Base-by-base conservation (phyloP, 495 filamentous ascomycete species). In the Niebla homalea region DNA sequence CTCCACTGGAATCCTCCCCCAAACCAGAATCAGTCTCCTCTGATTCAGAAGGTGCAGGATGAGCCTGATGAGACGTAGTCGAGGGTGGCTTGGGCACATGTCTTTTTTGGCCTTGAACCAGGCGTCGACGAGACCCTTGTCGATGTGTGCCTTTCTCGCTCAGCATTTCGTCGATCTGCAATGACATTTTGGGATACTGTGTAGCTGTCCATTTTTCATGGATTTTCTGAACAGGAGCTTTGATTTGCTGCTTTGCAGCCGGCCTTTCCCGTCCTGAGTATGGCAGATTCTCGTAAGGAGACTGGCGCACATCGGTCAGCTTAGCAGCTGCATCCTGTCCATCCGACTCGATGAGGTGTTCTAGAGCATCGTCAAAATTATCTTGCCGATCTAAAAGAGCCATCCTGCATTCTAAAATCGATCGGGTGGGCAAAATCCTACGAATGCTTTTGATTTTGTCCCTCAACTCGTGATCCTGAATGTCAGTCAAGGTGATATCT, bases 321-420 rank as follows among this genome's bases (percentile, higher is more conserved):
- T 26, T 26, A 16, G 19, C 23, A 22, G 7, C n/a, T 4, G 5
- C 4, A 11, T 18, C 29, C 10, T 25, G 40, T 5, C 60, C 48
- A n/a, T 64, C 60, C 39, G 75, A 64, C 50, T 66, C 62, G 7
- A 64, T 64, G 29, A 85, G 59, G 41, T 67, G 60, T 6, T 73
- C 70, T 54, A 79, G 59, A 0, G 84, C 80, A 60, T 77, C 72
- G 20, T 83, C 74, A 55, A 68, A 77, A 49, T 78, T 80, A 7
- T 77, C 76, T 23, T 68, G 68, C 22, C 70, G 67, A 10, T 50
- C 48, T 7, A 75, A 50, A 1, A 87, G 62, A 16, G 79, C 76
- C 49, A 79, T 62, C 20, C 73, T 54, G 38, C 76, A 77, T 10
- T 60, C 62, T 12, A 67, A 58, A 22, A 84, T 64, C 4, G 72